Evolutionary conservation across 192 early-diverging fungal species (phyloP).

Genomic region (Backusella westeae): DNA sequence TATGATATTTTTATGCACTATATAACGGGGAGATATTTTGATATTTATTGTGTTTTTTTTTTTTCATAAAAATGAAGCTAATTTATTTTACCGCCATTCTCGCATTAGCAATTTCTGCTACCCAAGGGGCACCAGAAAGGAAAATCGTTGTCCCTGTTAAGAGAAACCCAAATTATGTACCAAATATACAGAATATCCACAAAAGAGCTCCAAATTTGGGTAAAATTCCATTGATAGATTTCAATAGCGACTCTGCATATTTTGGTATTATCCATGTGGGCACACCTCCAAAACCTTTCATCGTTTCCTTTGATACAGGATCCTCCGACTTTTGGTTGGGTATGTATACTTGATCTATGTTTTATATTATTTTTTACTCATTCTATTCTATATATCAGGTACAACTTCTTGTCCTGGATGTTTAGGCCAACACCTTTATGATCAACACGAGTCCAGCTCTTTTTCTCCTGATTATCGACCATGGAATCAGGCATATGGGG

Average conservation of each 20-base stretch:
- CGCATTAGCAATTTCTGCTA: background rate
- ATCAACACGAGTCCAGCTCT: slow-evolving; percentile 49
- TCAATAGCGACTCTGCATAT: slow-evolving; percentile 48
- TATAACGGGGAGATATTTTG: too few species aligned
- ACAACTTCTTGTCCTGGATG: slow-evolving; percentile 29
- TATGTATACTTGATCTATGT: background rate
- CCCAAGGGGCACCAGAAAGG: background rate
- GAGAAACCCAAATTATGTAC: background rate
- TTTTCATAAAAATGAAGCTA: too few species aligned
- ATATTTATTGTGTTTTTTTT: too few species aligned
- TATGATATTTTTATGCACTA: too few species aligned
- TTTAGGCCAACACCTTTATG: slow-evolving; percentile 12
- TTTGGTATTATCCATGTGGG: slow-evolving; percentile 59
- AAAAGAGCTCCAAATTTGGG: background rate
- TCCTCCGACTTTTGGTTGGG: slow-evolving; percentile 64
- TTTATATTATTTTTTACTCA: background rate
- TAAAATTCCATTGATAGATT: background rate
- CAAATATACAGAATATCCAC: background rate
- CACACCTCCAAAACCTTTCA: slow-evolving; percentile 63
- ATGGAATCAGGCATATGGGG: slow-evolving; percentile 18
- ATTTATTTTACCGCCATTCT: background rate
- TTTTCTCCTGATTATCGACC: slow-evolving; percentile 45
- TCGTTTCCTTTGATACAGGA: slow-evolving; percentile 65
- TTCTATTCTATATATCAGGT: background rate
- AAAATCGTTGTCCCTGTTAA: background rate